Base-by-base conservation (phyloP, 257 asterid species). In the Henckelia pumila region DNA sequence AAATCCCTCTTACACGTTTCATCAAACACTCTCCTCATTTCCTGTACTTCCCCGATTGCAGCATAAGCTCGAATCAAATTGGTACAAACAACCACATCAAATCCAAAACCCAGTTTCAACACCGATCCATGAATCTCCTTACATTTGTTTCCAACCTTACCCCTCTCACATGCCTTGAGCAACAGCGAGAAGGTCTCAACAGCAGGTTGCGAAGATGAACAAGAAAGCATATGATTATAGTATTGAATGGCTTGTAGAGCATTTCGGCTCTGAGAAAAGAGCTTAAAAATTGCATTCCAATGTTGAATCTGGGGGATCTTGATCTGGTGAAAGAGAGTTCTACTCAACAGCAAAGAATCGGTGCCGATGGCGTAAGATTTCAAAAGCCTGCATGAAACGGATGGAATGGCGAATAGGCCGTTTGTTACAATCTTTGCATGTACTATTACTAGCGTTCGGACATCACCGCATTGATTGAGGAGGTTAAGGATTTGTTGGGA, bases 121-220 rank as follows among this genome's bases (percentile, higher is more conserved):
- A 58, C 22, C 4, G 76, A 70, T 49, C 71, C 79, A 28, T 78
- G 82, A 78, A 78, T 26, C 76, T 78, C 82, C 79, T 49, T 35
- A 56, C 70, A 73, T 73, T 73, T 78, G n/a, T 21, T 14, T 32
- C 53, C 49, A 49, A 44, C 70, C 59, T 61, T 56, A 11, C 22
- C 3, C n/a, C 9, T 44, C n/a, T 40, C 65, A 57, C 82, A 78
- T 5, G 76, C 82, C 71, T 40, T 40, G 50, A 40, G 50, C n/a
- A 40, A 40, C 2, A 40, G 1, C 50, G 50, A 40, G n/a, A 40
- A 40, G n/a, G 50, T 40, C n/a, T 1, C 50, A 40, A 17, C 50
- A 40, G 5, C n/a, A 13, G 50, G 50, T 40, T 40, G 50, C 17
- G 3, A 40, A 40, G 50, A 40, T 40, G 50, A 40, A 40, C 50